phyloP scores from a whole-genome alignment of 805 yeast species.

The Metschnikowia lachancei region DNA sequence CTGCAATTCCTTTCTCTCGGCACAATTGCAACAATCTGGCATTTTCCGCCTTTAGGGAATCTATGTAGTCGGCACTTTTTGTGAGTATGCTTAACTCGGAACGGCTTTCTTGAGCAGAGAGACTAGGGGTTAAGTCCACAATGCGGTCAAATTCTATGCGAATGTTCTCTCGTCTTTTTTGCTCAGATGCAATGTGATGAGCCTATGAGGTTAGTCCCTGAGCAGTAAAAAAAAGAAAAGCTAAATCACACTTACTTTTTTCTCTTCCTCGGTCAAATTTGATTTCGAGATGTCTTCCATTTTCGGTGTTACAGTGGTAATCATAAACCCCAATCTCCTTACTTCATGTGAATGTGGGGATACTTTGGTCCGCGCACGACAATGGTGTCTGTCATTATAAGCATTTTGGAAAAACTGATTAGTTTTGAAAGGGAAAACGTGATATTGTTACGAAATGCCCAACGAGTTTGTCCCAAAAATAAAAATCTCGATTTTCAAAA shows the following conservation, averaged over 20 bases:
- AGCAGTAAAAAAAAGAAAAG: background rate
- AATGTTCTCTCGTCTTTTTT: slow-evolving; percentile 81
- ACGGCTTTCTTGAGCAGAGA: slow-evolving; percentile 66
- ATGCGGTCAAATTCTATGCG: slow-evolving; percentile 76
- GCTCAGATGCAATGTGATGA: slow-evolving; percentile 82
- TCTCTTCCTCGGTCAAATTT: slow-evolving; percentile 20
- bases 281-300: slow-evolving; percentile 13
- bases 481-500: slow-evolving; percentile 5
- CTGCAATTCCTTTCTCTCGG: slow-evolving; percentile 36
- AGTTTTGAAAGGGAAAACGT: too few relatives aligned
- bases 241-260: slow-evolving; percentile 16
- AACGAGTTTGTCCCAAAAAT: background rate
- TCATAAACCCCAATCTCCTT: background rate
- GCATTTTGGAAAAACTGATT: too few relatives aligned
- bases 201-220: slow-evolving; percentile 38
- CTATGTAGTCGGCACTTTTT: slow-evolving; percentile 58
- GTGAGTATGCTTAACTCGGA: slow-evolving; percentile 75
- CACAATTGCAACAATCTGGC: slow-evolving; percentile 42
- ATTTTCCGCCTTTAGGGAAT: slow-evolving; percentile 50
- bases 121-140: slow-evolving; percentile 71
- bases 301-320: background rate
- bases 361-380: slow-evolving; percentile 4
- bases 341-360: slow-evolving; percentile 2
- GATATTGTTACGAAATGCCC: too few relatives aligned
- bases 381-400: background rate